Base-by-base conservation (phyloP, 345 rosid genomes). In the Pistacia vera region DNA sequence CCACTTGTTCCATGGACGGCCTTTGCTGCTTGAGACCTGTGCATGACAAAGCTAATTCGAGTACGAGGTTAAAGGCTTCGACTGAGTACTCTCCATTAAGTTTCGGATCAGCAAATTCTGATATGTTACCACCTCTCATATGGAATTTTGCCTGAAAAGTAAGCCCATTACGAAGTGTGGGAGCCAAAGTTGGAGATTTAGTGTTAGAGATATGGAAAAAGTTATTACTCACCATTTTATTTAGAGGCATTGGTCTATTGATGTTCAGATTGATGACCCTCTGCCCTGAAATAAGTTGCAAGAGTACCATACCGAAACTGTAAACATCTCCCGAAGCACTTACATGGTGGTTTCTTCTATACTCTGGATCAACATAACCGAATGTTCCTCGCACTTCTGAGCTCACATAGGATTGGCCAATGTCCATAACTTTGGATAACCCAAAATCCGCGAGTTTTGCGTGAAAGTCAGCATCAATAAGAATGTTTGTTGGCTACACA, bases 331-430 rank as follows among this genome's bases (percentile, higher is more conserved):
- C 92, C 2, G 81, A 83, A 14, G 90, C 87, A 72, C 87, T 83
- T 22, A 90, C 94, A 10, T 30, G 88, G 75, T 61, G 89, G 77
- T 88, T 90, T 64, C 79, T 80, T 72, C 82, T 79, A 74, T 88
- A 90, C 71, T 86, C 91, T 28, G 89, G 90, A 76, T 90, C 89
- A 10, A 90, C 90, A 63, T 86, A 86, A 25, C 90, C 92, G n/a
- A 88, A 86, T 25, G 90, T 90, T 35, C 94, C 91, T 73, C 92
- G 78, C 58, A 90, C 89, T 84, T 88, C 90, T 66, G 92, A 86
- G 78, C 88, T 88, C 79, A 85, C 94, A 67, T 81, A 78, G 44
- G 90, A 85, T 70, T 83, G 88, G 49, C 86, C 94, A 41, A 85
- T 73, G 61, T 88, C 86, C 85, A 85, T 86, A 30, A 90, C 88